Conservation (phyloP, 352 stramenopile species). For the Phytophthora cactorum region DNA sequence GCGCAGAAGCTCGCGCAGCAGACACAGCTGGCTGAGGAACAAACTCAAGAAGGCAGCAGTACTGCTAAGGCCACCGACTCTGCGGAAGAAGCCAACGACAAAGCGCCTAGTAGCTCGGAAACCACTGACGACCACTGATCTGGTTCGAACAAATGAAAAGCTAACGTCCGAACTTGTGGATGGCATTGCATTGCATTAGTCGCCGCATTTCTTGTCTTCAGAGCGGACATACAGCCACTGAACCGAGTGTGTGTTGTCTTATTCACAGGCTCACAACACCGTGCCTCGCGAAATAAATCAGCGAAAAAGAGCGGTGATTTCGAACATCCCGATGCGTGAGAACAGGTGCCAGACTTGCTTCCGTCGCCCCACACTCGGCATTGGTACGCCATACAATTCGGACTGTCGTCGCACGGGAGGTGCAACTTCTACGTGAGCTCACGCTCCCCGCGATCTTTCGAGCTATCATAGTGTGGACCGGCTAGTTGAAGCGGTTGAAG, state of each 20-base stretch:
- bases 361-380: neutral
- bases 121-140: neutral
- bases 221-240: slow-evolving; percentile 12
- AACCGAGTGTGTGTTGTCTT: slow-evolving; percentile 24
- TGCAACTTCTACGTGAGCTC: slow-evolving; percentile 11
- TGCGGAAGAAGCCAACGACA: neutral
- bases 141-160: slow-evolving; percentile 8
- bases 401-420: slow-evolving; percentile 16
- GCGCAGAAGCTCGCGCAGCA: slow-evolving; percentile 46
- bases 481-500: slow-evolving; percentile 40
- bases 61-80: neutral
- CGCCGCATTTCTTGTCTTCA: neutral
- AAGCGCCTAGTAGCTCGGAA: neutral
- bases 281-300: slow-evolving; percentile 29
- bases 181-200: slow-evolving; percentile 1
- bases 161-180: slow-evolving; percentile 4
- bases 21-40: neutral
- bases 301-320: slow-evolving; percentile 22
- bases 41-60: slow-evolving; percentile 23
- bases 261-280: slow-evolving; percentile 14
- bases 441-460: slow-evolving; percentile 27
- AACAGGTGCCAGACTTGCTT: neutral
- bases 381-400: slow-evolving; percentile 22
- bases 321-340: slow-evolving; percentile 13
- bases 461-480: slow-evolving; percentile 35